Base-by-base conservation (phyloP, 2,329 filamentous ascomycete species). In the Stagonosporopsis tanaceti region DNA sequence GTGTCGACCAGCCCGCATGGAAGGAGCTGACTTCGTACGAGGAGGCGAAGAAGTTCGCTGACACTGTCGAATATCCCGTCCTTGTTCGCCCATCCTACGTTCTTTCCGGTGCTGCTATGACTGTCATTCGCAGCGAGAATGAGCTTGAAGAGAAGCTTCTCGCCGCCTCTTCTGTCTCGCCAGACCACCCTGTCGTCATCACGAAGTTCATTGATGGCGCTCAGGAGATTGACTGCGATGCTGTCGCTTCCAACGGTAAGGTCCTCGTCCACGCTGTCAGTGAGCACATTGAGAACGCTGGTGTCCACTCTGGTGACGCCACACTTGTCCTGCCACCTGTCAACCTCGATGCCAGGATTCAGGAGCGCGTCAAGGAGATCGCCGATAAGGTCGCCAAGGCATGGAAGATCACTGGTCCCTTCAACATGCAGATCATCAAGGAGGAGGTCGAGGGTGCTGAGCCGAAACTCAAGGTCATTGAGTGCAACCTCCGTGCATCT, bases 361-460 rank as follows among this genome's bases (percentile, higher is more conserved):
- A 97, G 85, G 87, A 86, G 64, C 92, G 95, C 60, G 87, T 97
- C 73, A 98, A 97, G 87, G 92, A 92, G 68, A 98, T 99, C 69
- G 94, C 95, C 15, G 80, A 93, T 78, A 98, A 97, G 86, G 93
- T 99, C 50, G 95, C 95, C 65, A 91, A 95, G 80, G 95, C 95
- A 45, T 97, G 94, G 92, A 93, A 86, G 73, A 98, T 98, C 77
- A 98, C 93, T 20, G 95, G 95, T 53, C 95, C 95, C 57, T 99
- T 98, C 87, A 99, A 99, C 85, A 98, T 99, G 94, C 95, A 99
- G 77, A 96, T 99, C 79, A 98, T 99, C 85, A 96, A 96, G 82
- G 92, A 91, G 12, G 83, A 90, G 71, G 87, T 89, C 30, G 88
- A 91, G 57, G 90, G 90, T 56, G 89, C 89, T 53, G 85, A 89